These are phyloP conservation scores for Gnaphalium uliginosum DNA, from an alignment of 129 eudicot genomes.

Conservation along the genomic window DNA sequence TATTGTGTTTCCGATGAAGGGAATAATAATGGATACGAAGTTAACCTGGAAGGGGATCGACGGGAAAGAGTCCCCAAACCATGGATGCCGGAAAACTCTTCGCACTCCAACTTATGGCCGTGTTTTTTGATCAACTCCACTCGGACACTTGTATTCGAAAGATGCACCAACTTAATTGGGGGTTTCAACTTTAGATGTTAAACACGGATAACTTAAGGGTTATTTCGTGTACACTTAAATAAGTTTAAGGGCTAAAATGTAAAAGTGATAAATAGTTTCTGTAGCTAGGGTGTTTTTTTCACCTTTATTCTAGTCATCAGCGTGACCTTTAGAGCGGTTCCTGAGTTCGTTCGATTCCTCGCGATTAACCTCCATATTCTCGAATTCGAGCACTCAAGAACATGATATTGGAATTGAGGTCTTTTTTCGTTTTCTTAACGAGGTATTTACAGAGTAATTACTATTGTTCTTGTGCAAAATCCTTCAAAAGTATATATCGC, in stretches of 20 bases:
- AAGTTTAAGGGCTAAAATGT: not conserved
- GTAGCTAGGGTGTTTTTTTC: not conserved
- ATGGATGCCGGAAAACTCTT: constrained; percentile 9
- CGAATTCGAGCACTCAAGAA: not conserved
- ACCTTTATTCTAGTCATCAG: not conserved
- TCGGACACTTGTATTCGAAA: too few species aligned
- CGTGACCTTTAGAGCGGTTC: not conserved
- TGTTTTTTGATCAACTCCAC: not conserved
- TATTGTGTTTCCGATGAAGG: not conserved
- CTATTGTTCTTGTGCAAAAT: not conserved
- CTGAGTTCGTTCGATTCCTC: not conserved
- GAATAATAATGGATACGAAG: not conserved
- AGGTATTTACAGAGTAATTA: constrained; percentile 2
- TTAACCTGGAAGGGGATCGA: constrained; percentile 84
- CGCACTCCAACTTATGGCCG: not conserved
- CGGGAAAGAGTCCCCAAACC: constrained; percentile 94
- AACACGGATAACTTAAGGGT: too few species aligned
- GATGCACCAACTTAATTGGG: not conserved
- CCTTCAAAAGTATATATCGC: not conserved
- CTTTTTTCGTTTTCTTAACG: not conserved
- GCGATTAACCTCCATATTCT: not conserved
- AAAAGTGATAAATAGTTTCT: too few species aligned
- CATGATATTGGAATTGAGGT: not conserved
- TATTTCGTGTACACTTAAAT: not conserved
- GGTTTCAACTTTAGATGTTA: not conserved